Evolutionary conservation across 257 asterid genomes (phyloP), one percentile per base, ranked within the genome.

Genomic region (Eucommia ulmoides): DNA sequence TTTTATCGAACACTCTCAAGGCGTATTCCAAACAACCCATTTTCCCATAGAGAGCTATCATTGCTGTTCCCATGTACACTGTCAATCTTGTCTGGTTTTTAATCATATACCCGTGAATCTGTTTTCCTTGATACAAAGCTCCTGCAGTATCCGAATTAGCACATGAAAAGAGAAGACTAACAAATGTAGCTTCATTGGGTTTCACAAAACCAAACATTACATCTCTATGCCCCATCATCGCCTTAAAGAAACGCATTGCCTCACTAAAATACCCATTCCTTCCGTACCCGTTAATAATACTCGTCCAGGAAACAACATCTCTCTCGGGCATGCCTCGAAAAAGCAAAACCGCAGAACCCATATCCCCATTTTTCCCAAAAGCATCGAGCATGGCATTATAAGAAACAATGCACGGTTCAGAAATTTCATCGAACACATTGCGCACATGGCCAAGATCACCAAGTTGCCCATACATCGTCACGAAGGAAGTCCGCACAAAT

Each of bases 141-240:
- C 47, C 59, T 1, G 69, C 65, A 44, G 65, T 71, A 57, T 77
- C 84, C 50, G 62, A 44, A 51, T 77, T 83, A 9, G 83, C 72
- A 53, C 82, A 88, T 1, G 82, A 74, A 29, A 87, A 78, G 14
- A 84, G 82, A 45, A 76, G 65, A 51, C 80, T 68, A 7, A 88
- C 93, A 59, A 80, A 84, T 29, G 97, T 84, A 41, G 97, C 96
- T 61, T 84, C 96, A 53, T 62, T 80, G 2, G 97, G 95, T 64
- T 67, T 78, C 59, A 88, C 8, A 25, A 14, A 22, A 19, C 89
- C 93, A 17, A 7, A 6, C 1, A 7, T 38, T 5, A 73, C 76
- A 49, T 72, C 74, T 45, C 60, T 71, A 65, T 70, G 68, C 11
- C 24, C 66, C 83, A 84, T 76, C 97, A 89, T 85, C 63, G 56